Percentiles rank a stretch among this genome's conserved stretches.
Evolutionary conservation across 2,329 filamentous ascomycete genomes (phyloP).

Genomic region (Penicillium janthinellum): DNA sequence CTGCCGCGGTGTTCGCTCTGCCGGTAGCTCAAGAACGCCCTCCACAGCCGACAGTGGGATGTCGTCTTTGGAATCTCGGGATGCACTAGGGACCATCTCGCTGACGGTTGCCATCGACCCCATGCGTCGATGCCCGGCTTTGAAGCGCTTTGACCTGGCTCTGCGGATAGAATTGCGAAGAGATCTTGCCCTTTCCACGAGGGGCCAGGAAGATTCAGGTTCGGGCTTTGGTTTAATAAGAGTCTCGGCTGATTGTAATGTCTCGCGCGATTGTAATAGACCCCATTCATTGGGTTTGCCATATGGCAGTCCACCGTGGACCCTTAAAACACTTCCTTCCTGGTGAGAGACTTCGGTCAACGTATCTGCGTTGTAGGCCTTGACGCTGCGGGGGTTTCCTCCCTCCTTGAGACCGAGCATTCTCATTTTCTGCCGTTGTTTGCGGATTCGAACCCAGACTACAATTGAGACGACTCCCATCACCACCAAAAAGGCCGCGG

Average conservation of each 20-base stretch:
- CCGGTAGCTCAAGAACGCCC: constrained; percentile 36
- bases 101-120: constrained; percentile 37
- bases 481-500: constrained; percentile 38
- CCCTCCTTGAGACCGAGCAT: constrained; percentile 29
- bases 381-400: constrained; percentile 22
- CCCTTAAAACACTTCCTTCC: constrained; percentile 34
- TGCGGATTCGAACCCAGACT: constrained; percentile 40
- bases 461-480: constrained; percentile 35
- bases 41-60: constrained; percentile 39
- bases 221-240: constrained; percentile 24
- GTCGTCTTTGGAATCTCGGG: constrained; percentile 31
- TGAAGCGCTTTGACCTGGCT: constrained; percentile 37
- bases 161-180: constrained; percentile 38
- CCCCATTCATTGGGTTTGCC: constrained; percentile 41
- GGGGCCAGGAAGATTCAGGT: constrained; percentile 25
- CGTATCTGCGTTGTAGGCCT: constrained; percentile 30
- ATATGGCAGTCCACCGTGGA: constrained; percentile 39
- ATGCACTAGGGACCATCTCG: constrained; percentile 28
- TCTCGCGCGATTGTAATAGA: constrained; percentile 36
- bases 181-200: constrained; percentile 34
- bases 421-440: constrained; percentile 34
- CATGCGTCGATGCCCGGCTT: constrained; percentile 30
- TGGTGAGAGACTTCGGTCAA: constrained; percentile 36
- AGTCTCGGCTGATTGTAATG: constrained; percentile 35
- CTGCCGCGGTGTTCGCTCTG: constrained; percentile 41